phyloP scores from a whole-genome alignment of 2,329 filamentous ascomycete genomes.

The Paecilomyces sp. region DNA sequence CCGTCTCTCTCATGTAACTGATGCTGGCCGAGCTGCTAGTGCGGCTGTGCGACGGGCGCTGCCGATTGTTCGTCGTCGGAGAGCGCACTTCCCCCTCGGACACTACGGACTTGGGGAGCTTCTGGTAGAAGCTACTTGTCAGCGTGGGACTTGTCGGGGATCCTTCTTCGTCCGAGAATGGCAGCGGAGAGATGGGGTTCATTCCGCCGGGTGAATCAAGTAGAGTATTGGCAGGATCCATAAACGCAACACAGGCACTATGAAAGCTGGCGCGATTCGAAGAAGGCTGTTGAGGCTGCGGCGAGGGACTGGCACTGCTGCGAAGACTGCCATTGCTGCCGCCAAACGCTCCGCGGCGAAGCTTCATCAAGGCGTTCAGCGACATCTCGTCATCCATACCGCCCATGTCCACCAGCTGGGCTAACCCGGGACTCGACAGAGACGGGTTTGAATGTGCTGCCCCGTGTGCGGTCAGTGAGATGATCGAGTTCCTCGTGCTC shows the following conservation, averaged over 20 bases:
- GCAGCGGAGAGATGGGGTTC: background rate
- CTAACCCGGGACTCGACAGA: conserved; percentile 64
- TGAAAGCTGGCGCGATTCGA: conserved; percentile 29
- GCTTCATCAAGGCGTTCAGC: conserved; percentile 62
- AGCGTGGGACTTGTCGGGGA: conserved; percentile 6
- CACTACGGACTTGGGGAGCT: background rate
- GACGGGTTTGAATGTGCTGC: conserved; percentile 40
- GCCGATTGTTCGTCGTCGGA: background rate
- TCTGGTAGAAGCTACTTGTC: background rate
- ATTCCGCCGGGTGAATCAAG: background rate
- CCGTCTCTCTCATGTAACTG: conserved; percentile 23
- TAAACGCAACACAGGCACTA: conserved; percentile 25
- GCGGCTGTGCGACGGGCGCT: conserved; percentile 20
- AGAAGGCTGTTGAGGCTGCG: conserved; percentile 21
- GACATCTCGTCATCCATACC: conserved; percentile 63
- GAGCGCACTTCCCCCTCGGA: conserved; percentile 5
- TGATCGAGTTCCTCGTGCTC: conserved; percentile 86
- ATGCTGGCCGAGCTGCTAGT: conserved; percentile 28
- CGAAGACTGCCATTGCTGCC: conserved; percentile 68
- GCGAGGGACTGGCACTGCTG: conserved; percentile 42
- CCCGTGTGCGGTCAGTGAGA: conserved; percentile 59
- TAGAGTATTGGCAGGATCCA: conserved; percentile 8
- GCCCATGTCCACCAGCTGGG: conserved; percentile 62
- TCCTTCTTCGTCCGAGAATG: conserved; percentile 4
- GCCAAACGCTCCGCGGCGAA: conserved; percentile 72